phyloP scores from a whole-genome alignment of 257 asterid species.

The Solanum neorickii region DNA sequence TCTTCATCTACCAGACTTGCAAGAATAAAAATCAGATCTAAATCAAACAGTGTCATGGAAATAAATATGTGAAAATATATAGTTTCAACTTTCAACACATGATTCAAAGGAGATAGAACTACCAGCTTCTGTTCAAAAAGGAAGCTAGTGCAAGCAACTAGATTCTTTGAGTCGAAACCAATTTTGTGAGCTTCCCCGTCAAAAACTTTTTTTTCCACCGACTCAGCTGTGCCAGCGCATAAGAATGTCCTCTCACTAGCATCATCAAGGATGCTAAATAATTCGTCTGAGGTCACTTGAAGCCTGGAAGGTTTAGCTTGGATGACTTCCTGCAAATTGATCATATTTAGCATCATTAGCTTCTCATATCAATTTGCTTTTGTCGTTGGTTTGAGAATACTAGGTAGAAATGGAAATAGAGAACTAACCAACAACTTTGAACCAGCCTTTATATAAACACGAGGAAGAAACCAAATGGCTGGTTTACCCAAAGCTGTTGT shows the following conservation, averaged over 20 bases:
- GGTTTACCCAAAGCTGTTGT: constrained; percentile 47
- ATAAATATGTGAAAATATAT: neutral
- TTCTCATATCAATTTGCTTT: neutral
- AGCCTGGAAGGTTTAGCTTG: constrained; percentile 51
- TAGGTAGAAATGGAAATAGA: neutral
- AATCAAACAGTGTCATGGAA: neutral
- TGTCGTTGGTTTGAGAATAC: neutral
- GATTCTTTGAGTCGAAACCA: constrained; percentile 64
- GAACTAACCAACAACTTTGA: constrained; percentile 56
- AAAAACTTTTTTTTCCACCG: constrained; percentile 60
- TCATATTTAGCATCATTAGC: neutral
- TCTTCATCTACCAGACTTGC: neutral
- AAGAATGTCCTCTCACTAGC: constrained; percentile 93
- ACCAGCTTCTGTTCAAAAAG: constrained; percentile 88
- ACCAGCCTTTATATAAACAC: constrained; percentile 65
- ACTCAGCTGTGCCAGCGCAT: constrained; percentile 78
- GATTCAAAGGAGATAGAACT: constrained; percentile 4
- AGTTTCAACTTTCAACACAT: neutral
- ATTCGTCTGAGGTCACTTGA: constrained; percentile 60
- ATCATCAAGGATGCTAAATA: constrained; percentile 78
- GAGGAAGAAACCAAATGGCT: constrained; percentile 64
- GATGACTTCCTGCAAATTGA: constrained; percentile 59
- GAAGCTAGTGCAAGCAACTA: constrained; percentile 73
- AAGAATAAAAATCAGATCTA: neutral
- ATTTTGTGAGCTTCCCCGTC: constrained; percentile 56